Evolutionary conservation across 805 yeast species (phyloP).

Genomic region (Suhomyces sp.): DNA sequence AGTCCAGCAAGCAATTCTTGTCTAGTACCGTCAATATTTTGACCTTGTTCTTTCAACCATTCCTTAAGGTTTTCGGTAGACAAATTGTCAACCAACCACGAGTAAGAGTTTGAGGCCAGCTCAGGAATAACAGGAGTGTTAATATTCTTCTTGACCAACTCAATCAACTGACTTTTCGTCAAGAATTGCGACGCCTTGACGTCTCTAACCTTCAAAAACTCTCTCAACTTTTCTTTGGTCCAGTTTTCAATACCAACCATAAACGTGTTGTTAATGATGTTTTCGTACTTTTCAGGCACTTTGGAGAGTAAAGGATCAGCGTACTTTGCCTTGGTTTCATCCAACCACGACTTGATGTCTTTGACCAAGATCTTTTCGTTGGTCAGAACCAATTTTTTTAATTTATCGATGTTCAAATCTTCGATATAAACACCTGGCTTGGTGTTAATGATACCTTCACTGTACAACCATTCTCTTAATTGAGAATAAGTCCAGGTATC

Average conservation of each 20-base stretch:
- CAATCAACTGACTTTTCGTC: conserved; percentile 37
- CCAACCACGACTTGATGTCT: conserved; percentile 40
- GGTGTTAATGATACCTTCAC: conserved; percentile 30
- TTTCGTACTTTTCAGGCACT: conserved; percentile 24
- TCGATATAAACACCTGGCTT: conserved; percentile 33
- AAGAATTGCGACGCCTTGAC: conserved; percentile 38
- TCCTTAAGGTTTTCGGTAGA: conserved; percentile 35
- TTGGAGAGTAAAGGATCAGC: conserved; percentile 37
- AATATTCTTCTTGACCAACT: conserved; percentile 37
- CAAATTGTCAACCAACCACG: conserved; percentile 35
- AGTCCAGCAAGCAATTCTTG: conserved; percentile 21
- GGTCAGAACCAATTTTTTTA: conserved; percentile 32
- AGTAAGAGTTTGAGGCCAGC: conserved; percentile 14
- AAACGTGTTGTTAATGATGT: conserved; percentile 44
- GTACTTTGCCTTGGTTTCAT: conserved; percentile 19
- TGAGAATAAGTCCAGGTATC: conserved; percentile 55
- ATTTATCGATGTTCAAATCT: conserved; percentile 32
- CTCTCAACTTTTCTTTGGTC: conserved; percentile 44
- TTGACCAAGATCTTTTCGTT: conserved; percentile 32
- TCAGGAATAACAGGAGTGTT: conserved; percentile 32
- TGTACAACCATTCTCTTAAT: conserved; percentile 51
- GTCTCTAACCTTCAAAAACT: conserved; percentile 41
- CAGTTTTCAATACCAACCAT: conserved; percentile 45
- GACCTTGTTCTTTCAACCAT: conserved; percentile 38
- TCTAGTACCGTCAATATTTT: conserved; percentile 21